Evolutionary conservation across 179 eudicot genomes (phyloP).

Genomic region (Beta macrorhiza): DNA sequence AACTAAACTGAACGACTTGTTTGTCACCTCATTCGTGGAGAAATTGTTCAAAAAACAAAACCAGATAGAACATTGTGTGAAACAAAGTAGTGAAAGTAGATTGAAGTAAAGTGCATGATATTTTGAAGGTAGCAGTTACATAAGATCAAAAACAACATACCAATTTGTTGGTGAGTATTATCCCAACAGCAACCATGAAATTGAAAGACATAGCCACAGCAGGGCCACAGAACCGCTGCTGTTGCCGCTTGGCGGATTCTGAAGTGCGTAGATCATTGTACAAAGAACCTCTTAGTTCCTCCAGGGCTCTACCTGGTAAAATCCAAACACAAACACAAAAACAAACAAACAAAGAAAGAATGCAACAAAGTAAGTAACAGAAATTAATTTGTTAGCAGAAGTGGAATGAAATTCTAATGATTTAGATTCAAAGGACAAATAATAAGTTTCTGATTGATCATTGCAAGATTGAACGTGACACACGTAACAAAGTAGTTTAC

Average conservation of each 20-base stretch:
- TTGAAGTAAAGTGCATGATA: not conserved
- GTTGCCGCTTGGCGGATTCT: slow-evolving; percentile 82
- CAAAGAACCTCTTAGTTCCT: slow-evolving; percentile 74
- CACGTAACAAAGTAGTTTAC: slow-evolving; percentile 21
- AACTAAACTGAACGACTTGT: too few species aligned
- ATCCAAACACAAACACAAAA: not conserved
- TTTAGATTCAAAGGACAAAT: not conserved
- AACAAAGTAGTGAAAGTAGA: not conserved
- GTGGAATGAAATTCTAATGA: not conserved
- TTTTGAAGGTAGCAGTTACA: slow-evolving; percentile 8
- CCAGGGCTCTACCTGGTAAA: slow-evolving; percentile 67
- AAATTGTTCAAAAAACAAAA: too few species aligned
- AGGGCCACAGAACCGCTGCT: slow-evolving; percentile 86
- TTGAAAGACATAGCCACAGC: slow-evolving; percentile 80
- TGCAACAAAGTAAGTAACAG: not conserved
- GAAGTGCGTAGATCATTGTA: slow-evolving; percentile 73
- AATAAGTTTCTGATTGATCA: not conserved
- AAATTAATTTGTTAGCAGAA: not conserved
- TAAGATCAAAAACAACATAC: slow-evolving; percentile 21
- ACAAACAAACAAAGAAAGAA: not conserved
- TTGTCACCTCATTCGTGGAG: too few species aligned
- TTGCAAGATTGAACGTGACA: not conserved
- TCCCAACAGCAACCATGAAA: slow-evolving; percentile 80
- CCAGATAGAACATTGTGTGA: too few species aligned
- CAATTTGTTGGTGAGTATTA: slow-evolving; percentile 73